Base-by-base conservation (phyloP, 1,139 yeast genomes). In the Pichia cactophila region DNA sequence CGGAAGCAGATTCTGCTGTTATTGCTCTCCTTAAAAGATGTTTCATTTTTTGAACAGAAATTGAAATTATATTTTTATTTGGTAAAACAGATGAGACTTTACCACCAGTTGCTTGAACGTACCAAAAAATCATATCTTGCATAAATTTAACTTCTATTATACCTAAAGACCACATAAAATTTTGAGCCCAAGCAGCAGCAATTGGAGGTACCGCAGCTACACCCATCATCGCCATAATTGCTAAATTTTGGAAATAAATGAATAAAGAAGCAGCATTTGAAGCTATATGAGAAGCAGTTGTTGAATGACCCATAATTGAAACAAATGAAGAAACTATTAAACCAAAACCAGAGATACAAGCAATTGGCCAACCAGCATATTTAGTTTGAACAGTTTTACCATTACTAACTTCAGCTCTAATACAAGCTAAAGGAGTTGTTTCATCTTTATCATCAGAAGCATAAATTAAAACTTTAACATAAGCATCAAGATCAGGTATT, bases 121-220 rank as follows among this genome's bases (percentile, higher is more conserved):
- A 92, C 98, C 98, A 92, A 64, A 83, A 80, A 59, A 95, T 84
- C 52, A 90, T 86, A 45, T 73, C 67, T 67, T 92, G 98, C 79
- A 92, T 85, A 62, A 90, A 88, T n/a, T 71, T 70, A 11, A 81
- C 80, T 51, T 77, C 75, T 59, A 94, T 87, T 55, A 92, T 81
- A 49, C 98, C 98, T 75, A 92, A 76, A 6, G 97, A 83, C 98
- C 98, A 92, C 70, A 82, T 83, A 72, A 92, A 92, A 70, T 92
- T 92, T 67, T 92, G 96, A 37, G 95, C 83, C 99, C 99, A 92
- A 4, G 97, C 94, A 2, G 96, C 92, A 10, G 97, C 97, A 56
- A 92, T 88, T 6, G 98, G 98, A 9, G 98, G 98, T 28, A 88
- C 86, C 54, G 81, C 75, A 23, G 89, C 79, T 39, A 92, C 97